Evolutionary conservation across 225 moss, liverwort and hornwort genomes (phyloP), one percentile per base, ranked within the genome.

Genomic region (Polytrichum commune): DNA sequence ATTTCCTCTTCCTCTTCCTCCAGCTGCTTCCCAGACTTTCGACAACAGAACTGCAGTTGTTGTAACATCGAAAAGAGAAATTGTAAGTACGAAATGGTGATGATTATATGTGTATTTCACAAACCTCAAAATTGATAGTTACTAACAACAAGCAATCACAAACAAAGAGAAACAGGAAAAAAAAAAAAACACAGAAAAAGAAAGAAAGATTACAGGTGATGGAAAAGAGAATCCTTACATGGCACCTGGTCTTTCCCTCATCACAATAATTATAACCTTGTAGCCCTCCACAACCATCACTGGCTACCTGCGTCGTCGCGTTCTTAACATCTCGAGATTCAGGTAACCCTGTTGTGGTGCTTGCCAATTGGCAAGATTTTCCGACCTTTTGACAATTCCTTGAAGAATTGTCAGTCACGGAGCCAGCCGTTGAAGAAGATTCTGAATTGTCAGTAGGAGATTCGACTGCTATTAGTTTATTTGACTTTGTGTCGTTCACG

Each of bases 11-110:
- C 78, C 6, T 81, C 69, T 4, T 69, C 55, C 27, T 81, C 78
- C 72, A 76, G 79, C 63, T 84, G 38, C 28, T 86, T 86, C 57
- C 83, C 74, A 67, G 71, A 65, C 56, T 80, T 83, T 18, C 0
- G 75, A 26, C 76, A 78, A 72, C 75, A 86, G 62, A 70, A 80
- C 80, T 86, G 1, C 67, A 79, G 46, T 3, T 16, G 46, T 46
- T 46, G 46, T 46, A 4, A 46, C 46, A 46, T 46, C 0, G 46
- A 46, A 46, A 3, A 46, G 46, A 46, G 10, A 16, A 46, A 46
- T 46, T 46, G 16, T 46, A 16, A 46, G 46, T 46, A 46, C 16
- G 1, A 46, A 46, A 46, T 46, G 46, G 16, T 4, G 13, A 46
- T 46, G 46, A 46, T 13, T 46, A 4, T 46, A 16, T 46, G 46